phyloP scores from a whole-genome alignment of 208 protist genomes.

The Leishmania gerbilli region DNA sequence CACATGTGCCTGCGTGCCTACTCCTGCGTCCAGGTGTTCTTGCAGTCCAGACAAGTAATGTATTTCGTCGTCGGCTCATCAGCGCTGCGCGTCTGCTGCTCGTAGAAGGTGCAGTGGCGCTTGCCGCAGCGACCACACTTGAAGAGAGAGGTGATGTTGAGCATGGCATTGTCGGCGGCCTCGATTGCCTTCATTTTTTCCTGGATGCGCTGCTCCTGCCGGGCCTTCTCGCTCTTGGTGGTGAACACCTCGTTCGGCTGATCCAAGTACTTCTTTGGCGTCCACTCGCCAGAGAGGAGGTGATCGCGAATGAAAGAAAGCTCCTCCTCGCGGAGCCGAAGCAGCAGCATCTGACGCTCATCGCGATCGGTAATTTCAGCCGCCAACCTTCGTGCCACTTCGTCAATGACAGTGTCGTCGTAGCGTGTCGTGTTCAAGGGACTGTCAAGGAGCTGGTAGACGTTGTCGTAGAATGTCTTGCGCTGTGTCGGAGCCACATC shows the following conservation, averaged over 20 bases:
- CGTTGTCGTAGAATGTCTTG: conserved; percentile 42
- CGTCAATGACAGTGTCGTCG: conserved; percentile 38
- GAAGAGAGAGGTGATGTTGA: conserved; percentile 70
- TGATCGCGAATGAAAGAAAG: conserved; percentile 78
- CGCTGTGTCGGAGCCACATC: conserved; percentile 5
- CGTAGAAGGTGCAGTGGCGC: conserved; percentile 86
- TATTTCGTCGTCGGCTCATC: conserved; percentile 99
- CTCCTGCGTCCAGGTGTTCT: conserved; percentile 86
- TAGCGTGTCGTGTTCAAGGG: conserved; percentile 42
- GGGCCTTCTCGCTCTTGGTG: conserved; percentile 93
- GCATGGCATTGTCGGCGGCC: conserved; percentile 40
- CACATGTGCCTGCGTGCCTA: conserved; percentile 17
- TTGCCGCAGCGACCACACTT: conserved; percentile 86
- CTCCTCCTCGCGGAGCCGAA: conserved; percentile 83
- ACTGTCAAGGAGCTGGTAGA: conserved; percentile 60
- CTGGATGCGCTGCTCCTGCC: conserved; percentile 85
- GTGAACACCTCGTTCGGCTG: conserved; percentile 93
- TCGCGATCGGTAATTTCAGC: conserved; percentile 65
- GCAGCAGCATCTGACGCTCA: conserved; percentile 84
- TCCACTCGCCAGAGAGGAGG: conserved; percentile 92
- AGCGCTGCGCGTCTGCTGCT: conserved; percentile 96
- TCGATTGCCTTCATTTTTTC: conserved; percentile 88
- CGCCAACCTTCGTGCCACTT: conserved; percentile 52
- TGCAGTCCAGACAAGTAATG: conserved; percentile 93
- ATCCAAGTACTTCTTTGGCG: conserved; percentile 85